Percentiles rank a stretch among this genome's conserved stretches.
These are phyloP conservation scores for Coniosporium tulheliwenetii DNA, from an alignment of 2,329 filamentous ascomycete species.

Conservation along the genomic window DNA sequence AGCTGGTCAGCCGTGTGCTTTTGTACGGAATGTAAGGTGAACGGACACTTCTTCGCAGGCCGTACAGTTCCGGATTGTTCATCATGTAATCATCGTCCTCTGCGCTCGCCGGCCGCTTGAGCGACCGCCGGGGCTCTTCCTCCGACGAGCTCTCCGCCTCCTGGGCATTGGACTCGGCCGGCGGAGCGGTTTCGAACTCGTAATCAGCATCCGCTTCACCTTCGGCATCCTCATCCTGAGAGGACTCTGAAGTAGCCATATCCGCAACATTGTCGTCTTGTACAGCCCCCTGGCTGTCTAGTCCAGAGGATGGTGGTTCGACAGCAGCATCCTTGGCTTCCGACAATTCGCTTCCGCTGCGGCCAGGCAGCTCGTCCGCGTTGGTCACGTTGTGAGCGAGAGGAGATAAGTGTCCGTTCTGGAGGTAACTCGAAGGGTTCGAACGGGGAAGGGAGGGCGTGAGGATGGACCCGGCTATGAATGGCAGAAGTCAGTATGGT, in stretches of 20 bases:
- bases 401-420: conserved; percentile 51
- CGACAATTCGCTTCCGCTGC: conserved; percentile 63
- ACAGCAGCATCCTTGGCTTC: conserved; percentile 46
- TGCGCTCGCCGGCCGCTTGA: conserved; percentile 51
- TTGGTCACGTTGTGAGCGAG: conserved; percentile 29
- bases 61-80: conserved; percentile 89
- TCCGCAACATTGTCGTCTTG: conserved; percentile 28
- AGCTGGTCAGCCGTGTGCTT: conserved; percentile 16
- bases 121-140: conserved; percentile 48
- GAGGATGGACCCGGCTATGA: conserved; percentile 44
- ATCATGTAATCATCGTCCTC: conserved; percentile 70
- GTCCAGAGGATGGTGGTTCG: conserved; percentile 19
- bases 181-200: conserved; percentile 44
- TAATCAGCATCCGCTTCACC: conserved; percentile 51
- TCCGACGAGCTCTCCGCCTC: conserved; percentile 52
- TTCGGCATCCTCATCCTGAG: conserved; percentile 32
- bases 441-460: conserved; percentile 46
- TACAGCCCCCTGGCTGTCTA: conserved; percentile 23
- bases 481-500: no score
- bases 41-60: conserved; percentile 78
- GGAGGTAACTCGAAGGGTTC: conserved; percentile 45
- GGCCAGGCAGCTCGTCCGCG: conserved; percentile 31
- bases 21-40: conserved; percentile 1
- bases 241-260: conserved; percentile 28
- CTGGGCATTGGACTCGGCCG: conserved; percentile 25